A percentile compares a stretch with the other conserved stretches of the same genome.
These are phyloP conservation scores for Kodamaea restingae DNA, from an alignment of 805 yeast genomes.

Conservation along the genomic window DNA sequence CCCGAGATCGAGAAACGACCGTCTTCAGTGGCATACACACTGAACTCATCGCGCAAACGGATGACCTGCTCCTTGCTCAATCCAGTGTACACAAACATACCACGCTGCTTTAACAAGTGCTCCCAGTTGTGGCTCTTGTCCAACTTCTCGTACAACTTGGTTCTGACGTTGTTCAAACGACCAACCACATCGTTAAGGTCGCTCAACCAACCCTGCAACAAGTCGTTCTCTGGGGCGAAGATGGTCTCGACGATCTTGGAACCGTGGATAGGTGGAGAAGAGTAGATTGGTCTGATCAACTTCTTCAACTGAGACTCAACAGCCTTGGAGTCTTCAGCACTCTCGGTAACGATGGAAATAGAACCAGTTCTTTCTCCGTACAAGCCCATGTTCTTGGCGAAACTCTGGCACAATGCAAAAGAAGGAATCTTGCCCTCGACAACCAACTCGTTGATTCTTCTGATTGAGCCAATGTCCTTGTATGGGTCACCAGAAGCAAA, in stretches of 20 bases:
- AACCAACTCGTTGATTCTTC: slow-evolving; percentile 44
- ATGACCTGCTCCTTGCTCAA: slow-evolving; percentile 66
- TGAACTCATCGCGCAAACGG: slow-evolving; percentile 62
- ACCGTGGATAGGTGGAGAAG: slow-evolving; percentile 95
- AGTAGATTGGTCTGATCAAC: slow-evolving; percentile 79
- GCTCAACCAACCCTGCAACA: slow-evolving; percentile 70
- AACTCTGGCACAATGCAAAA: slow-evolving; percentile 49
- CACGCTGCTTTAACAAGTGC: slow-evolving; percentile 82
- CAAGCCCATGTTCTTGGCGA: slow-evolving; percentile 48
- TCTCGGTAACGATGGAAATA: slow-evolving; percentile 57
- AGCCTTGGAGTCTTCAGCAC: slow-evolving; percentile 46
- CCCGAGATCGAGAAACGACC: slow-evolving; percentile 94
- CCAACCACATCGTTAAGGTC: slow-evolving; percentile 79
- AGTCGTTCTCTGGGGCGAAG: slow-evolving; percentile 48
- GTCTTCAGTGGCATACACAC: slow-evolving; percentile 81
- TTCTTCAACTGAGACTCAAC: slow-evolving; percentile 79
- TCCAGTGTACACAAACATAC: slow-evolving; percentile 96
- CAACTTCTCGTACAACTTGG: slow-evolving; percentile 56
- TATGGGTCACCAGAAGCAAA: slow-evolving; percentile 82
- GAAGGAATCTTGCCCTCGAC: slow-evolving; percentile 50
- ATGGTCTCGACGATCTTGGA: slow-evolving; percentile 82
- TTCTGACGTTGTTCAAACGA: slow-evolving; percentile 72
- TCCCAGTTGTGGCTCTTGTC: slow-evolving; percentile 75
- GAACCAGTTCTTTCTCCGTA: slow-evolving; percentile 70
- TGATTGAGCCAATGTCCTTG: slow-evolving; percentile 55